phyloP scores from a whole-genome alignment of 1,284 basidiomycete species.

The Omphalotus olearius region DNA sequence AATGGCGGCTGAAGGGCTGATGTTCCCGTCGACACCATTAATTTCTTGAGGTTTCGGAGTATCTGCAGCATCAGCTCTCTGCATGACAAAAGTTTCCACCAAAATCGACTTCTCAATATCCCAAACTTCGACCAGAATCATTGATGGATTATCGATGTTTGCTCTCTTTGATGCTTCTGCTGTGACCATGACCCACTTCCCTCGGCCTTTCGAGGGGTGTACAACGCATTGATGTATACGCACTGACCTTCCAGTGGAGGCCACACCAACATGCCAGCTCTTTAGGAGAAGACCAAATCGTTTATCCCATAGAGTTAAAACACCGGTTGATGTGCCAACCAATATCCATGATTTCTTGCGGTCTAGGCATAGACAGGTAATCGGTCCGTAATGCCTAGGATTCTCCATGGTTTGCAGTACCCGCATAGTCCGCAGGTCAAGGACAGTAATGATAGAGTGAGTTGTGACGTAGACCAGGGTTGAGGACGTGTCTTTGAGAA shows the following conservation, averaged over 20 bases:
- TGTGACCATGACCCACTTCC: conserved; percentile 87
- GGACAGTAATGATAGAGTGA: conserved; percentile 69
- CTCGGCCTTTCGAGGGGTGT: conserved; percentile 84
- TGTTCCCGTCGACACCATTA: conserved; percentile 50
- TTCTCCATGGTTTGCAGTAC: conserved; percentile 75
- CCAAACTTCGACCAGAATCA: conserved; percentile 72
- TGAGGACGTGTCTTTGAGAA: conserved; percentile 53
- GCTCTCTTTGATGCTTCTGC: conserved; percentile 49
- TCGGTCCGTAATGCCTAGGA: conserved; percentile 82
- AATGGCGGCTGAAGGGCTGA: conserved; percentile 65
- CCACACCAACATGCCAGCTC: conserved; percentile 78
- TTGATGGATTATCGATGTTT: conserved; percentile 30
- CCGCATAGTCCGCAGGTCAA: conserved; percentile 87
- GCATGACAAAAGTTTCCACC: conserved; percentile 66
- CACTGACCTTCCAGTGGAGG: conserved; percentile 45
- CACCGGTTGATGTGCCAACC: conserved; percentile 82
- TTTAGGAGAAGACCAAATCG: conserved; percentile 88
- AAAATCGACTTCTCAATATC: conserved; percentile 67
- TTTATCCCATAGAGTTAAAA: conserved; percentile 89
- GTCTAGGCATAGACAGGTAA: conserved; percentile 83
- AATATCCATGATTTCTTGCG: conserved; percentile 83
- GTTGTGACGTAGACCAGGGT: conserved; percentile 85
- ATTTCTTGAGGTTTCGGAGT: conserved; percentile 48
- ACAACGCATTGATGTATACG: conserved; percentile 70
- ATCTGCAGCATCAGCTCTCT: conserved; percentile 39